A percentile compares a stretch with the other conserved stretches of the same genome.
phyloP scores from a whole-genome alignment of 257 asterid species.

The Solanum medicagineum region DNA sequence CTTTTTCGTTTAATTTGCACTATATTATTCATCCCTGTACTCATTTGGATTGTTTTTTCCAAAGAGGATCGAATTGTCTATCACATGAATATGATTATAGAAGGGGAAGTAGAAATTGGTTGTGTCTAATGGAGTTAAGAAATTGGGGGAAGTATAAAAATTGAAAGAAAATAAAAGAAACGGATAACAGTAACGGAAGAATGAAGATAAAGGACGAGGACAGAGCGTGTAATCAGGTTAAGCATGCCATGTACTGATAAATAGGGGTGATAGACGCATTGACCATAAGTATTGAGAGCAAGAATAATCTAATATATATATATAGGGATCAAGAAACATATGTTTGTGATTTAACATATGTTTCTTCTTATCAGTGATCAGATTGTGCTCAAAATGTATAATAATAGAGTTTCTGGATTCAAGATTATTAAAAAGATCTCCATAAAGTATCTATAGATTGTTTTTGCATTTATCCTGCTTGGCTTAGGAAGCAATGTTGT shows the following conservation, averaged over 20 bases:
- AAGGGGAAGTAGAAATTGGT: background rate
- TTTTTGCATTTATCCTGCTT: background rate
- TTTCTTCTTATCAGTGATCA: background rate
- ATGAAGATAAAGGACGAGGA: background rate
- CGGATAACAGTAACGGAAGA: background rate
- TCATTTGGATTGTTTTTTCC: no score
- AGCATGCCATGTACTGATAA: background rate
- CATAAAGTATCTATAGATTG: background rate
- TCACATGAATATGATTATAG: background rate
- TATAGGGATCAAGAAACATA: background rate
- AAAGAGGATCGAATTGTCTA: background rate
- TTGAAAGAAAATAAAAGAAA: background rate
- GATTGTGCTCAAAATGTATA: background rate
- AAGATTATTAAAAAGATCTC: background rate
- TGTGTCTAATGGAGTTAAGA: background rate
- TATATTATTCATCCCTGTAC: no score
- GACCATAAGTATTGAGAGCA: background rate
- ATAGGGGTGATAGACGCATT: background rate
- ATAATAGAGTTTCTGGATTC: background rate
- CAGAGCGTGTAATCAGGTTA: background rate
- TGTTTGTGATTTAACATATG: background rate
- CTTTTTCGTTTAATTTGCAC: no score
- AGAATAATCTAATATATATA: background rate
- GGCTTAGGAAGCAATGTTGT: background rate
- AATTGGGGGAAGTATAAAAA: background rate